A percentile compares a stretch with the other conserved stretches of the same genome.
Conservation (phyloP, 2,329 filamentous ascomycete genomes). For the Plenodomus tracheiphilus region DNA sequence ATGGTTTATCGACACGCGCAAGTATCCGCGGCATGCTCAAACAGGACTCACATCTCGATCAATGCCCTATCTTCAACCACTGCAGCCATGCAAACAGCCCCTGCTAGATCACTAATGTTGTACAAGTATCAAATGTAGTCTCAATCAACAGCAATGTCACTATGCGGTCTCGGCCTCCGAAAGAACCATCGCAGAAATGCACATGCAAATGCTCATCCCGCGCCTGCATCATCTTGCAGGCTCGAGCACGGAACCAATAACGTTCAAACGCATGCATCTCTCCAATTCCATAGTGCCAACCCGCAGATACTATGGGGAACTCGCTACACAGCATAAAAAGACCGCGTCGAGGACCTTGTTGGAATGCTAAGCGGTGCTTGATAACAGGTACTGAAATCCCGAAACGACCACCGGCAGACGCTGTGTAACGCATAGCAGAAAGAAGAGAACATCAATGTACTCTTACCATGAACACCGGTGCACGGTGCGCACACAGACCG, state of each 20-base stretch:
- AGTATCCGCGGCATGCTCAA: too few species aligned
- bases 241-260: constrained; percentile 13
- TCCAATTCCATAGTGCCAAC: constrained; percentile 18
- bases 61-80: not conserved
- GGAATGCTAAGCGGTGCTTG: constrained; percentile 16
- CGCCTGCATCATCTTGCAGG: constrained; percentile 30
- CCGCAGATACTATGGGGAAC: constrained; percentile 26
- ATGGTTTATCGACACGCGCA: not conserved
- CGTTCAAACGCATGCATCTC: constrained; percentile 5
- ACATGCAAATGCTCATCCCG: not conserved
- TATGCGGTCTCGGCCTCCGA: not conserved
- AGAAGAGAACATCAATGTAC: constrained; percentile 18
- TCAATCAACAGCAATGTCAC: constrained; percentile 1
- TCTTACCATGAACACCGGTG: constrained; percentile 15
- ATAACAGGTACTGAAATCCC: constrained; percentile 4
- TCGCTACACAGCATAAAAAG: constrained; percentile 17
- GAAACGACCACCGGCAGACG: constrained; percentile 16
- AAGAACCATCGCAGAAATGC: not conserved
- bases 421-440: constrained; percentile 22
- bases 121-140: not conserved
- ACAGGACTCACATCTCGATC: not conserved
- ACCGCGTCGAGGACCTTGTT: constrained; percentile 7
- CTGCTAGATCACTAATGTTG: not conserved
- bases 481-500: constrained; percentile 14
- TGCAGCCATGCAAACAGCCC: not conserved